These are phyloP conservation scores for Fomitopsis schrenkii DNA, from an alignment of 1,284 basidiomycete species.

Conservation along the genomic window DNA sequence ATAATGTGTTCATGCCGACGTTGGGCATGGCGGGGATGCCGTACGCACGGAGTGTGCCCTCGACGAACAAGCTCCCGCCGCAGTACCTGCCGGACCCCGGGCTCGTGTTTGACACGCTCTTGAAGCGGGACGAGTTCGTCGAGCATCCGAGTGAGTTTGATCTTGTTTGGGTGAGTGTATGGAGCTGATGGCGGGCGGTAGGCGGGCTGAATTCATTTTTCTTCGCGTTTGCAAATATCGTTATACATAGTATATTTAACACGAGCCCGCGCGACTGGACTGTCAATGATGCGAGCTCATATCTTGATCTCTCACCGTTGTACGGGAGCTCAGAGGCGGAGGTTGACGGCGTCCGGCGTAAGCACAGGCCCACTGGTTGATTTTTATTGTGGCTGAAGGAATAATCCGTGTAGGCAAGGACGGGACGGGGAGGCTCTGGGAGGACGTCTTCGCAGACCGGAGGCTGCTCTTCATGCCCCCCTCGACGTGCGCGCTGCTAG, in stretches of 20 bases:
- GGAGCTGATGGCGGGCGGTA: not conserved
- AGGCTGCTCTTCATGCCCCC: constrained; percentile 77
- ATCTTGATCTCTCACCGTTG: constrained; percentile 74
- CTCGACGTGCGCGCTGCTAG: constrained; percentile 59
- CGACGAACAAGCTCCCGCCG: constrained; percentile 38
- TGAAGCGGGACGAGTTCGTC: constrained; percentile 42
- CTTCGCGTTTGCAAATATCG: constrained; percentile 75
- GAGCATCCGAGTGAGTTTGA: constrained; percentile 15
- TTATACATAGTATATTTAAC: constrained; percentile 74
- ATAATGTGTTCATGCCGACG: constrained; percentile 67
- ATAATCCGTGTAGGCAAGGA: constrained; percentile 34
- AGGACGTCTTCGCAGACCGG: constrained; percentile 68
- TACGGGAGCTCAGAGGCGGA: constrained; percentile 61
- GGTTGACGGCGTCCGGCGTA: constrained; percentile 19
- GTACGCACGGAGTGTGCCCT: constrained; percentile 72
- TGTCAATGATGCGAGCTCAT: constrained; percentile 68
- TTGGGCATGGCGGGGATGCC: constrained; percentile 73
- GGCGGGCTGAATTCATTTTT: constrained; percentile 59
- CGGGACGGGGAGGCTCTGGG: constrained; percentile 60
- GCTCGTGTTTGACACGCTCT: constrained; percentile 69
- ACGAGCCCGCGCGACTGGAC: constrained; percentile 51
- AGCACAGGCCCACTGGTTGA: not conserved
- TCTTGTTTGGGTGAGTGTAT: not conserved
- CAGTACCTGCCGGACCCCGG: constrained; percentile 61
- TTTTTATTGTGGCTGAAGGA: not conserved